Base-by-base conservation (phyloP, 75 land plant species). In the Pinus albicaulis region DNA sequence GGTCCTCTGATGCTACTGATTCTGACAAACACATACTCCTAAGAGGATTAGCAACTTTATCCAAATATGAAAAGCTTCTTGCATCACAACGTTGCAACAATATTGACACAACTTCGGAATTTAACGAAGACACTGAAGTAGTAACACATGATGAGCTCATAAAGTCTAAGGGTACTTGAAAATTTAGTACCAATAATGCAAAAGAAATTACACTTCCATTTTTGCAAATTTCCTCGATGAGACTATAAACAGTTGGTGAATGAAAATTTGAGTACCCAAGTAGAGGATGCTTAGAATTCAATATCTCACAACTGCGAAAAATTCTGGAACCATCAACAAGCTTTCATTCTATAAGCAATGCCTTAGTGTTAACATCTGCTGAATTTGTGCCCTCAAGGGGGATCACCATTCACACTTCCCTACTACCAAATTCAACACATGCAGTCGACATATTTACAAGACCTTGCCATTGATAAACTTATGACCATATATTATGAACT, bases 11-110 rank as follows among this genome's bases (percentile, higher is more conserved):
- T 64, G 88, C 90, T 74, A 94, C 86, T 81, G 82, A 85, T 72
- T 87, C 86, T 44, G 91, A 95, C 73, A 96, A 77, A 76, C 77
- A 80, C 89, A 85, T 84, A 77, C 93, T 86, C 59, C 78, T 78
- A 26, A 86, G 76, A 52, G 81, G 76, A 66, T 89, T 83, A 34
- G 92, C 90, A 79, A 94, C 98, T 80, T 96, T 98, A 80, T 96
- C 99, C 80, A 96, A 82, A 82, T 86, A 96, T 23, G 98, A 94
- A 55, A 87, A 80, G 75, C 81, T 85, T 71, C 92, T 95, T 26
- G 95, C 86, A 85, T 96, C 99, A 84, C 98, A 96, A 28, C 94
- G 89, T 59, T 86, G 87, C 84, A 94, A 73, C 72, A 96, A 79
- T 79, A 96, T 86, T 3, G 92, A 85, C 15, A 96, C 57, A 19